Conservation (phyloP, 2,329 filamentous ascomycete species). For the Sclerotinia glacialis region DNA sequence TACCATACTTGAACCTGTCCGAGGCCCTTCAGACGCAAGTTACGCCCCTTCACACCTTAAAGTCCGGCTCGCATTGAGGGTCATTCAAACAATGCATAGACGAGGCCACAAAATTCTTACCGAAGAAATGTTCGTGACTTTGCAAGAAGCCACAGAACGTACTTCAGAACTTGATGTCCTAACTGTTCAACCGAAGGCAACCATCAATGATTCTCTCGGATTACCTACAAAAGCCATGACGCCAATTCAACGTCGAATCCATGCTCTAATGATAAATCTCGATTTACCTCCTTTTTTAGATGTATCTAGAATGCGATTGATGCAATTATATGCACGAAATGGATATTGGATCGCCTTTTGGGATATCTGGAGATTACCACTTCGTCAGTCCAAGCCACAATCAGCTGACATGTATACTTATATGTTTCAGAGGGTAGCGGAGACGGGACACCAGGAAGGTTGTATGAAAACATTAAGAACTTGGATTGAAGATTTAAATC, state of each 20-base stretch:
- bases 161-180: background rate
- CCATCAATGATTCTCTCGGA: slow-evolving; percentile 29
- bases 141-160: slow-evolving; percentile 32
- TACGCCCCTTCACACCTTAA: slow-evolving; percentile 15
- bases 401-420: slow-evolving; percentile 54
- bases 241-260: slow-evolving; percentile 38
- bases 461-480: slow-evolving; percentile 51
- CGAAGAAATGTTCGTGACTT: slow-evolving; percentile 34
- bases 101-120: slow-evolving; percentile 44
- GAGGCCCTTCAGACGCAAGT: slow-evolving; percentile 27
- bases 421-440: slow-evolving; percentile 51
- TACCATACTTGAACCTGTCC: slow-evolving; percentile 38
- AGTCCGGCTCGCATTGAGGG: slow-evolving; percentile 41
- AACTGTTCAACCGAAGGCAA: slow-evolving; percentile 34
- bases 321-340: slow-evolving; percentile 48
- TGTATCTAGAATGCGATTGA: slow-evolving; percentile 43
- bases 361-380: slow-evolving; percentile 56
- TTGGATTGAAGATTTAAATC: slow-evolving; percentile 58
- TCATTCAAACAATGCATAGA: slow-evolving; percentile 45
- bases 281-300: slow-evolving; percentile 45
- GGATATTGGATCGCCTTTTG: slow-evolving; percentile 57
- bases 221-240: slow-evolving; percentile 28
- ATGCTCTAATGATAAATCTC: slow-evolving; percentile 47
- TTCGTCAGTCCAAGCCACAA: slow-evolving; percentile 50
- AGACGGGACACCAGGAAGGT: slow-evolving; percentile 44